phyloP scores from a whole-genome alignment of 179 eudicot genomes.

The Beta lomatogona region DNA sequence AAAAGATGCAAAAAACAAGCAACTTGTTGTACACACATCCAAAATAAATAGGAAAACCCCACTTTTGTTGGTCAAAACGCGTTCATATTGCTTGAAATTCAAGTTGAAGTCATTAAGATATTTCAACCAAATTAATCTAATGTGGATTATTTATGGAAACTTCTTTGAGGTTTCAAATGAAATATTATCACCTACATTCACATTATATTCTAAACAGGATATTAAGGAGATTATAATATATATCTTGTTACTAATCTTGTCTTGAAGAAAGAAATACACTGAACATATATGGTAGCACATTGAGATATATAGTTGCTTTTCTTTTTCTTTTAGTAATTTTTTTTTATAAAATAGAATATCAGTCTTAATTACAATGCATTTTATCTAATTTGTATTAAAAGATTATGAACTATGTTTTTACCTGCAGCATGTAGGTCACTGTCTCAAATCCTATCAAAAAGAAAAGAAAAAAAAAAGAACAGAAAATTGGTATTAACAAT shows the following conservation, averaged over 20 bases:
- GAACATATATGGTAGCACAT: background rate
- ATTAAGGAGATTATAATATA: background rate
- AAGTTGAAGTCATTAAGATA: conserved; percentile 17
- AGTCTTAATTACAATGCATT: background rate
- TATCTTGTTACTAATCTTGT: background rate
- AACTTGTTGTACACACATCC: conserved; percentile 1
- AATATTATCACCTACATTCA: background rate
- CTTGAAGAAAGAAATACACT: background rate
- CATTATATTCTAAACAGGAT: background rate
- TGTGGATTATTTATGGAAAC: background rate
- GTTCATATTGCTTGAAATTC: conserved; percentile 14
- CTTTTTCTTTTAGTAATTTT: no score
- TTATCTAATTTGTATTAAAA: background rate
- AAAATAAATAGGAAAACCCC: background rate
- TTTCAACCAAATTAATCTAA: background rate
- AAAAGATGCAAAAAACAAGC: background rate
- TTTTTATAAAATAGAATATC: background rate
- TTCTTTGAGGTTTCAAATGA: background rate
- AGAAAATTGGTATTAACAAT: background rate
- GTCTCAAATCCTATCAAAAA: conserved; percentile 79
- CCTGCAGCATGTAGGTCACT: conserved; percentile 94
- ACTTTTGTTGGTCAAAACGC: background rate
- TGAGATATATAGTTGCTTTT: no score
- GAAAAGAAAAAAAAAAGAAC: background rate
- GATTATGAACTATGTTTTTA: conserved; percentile 20